Percentiles rank a stretch among this genome's conserved stretches.
phyloP scores from a whole-genome alignment of 345 rosid genomes.

The Gossypium ekmanianum region DNA sequence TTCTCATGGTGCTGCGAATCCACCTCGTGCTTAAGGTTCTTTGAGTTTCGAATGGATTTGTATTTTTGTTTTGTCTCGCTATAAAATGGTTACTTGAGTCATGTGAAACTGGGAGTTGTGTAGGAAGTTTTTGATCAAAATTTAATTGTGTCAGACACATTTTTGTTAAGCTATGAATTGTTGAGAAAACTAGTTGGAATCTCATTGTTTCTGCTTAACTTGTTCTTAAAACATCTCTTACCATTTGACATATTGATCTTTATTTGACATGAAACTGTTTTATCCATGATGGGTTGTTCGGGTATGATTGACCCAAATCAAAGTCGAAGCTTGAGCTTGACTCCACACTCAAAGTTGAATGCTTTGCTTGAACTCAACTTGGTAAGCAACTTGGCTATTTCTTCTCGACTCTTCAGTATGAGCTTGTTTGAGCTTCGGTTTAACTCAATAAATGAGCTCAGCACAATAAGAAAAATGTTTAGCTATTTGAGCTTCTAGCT shows the following conservation, averaged over 20 bases:
- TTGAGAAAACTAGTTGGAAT: neutral
- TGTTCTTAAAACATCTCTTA: neutral
- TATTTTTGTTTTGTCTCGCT: slow-evolving; percentile 10
- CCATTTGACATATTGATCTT: neutral
- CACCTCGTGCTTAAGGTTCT: slow-evolving; percentile 39
- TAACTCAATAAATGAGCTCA: no score
- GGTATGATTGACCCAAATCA: no score
- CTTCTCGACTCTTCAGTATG: no score
- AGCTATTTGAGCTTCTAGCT: no score
- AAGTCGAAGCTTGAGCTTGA: no score
- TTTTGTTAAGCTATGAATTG: neutral
- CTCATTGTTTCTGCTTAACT: neutral
- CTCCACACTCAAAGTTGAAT: no score
- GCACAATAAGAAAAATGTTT: no score
- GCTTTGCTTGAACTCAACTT: no score
- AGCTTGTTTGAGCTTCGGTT: no score
- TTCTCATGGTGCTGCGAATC: slow-evolving; percentile 47
- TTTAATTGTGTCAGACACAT: neutral
- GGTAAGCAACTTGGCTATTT: no score
- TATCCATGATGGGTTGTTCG: no score
- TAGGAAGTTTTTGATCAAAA: slow-evolving; percentile 13
- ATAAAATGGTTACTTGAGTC: slow-evolving; percentile 12
- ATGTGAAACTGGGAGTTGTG: slow-evolving; percentile 9
- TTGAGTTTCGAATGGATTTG: neutral
- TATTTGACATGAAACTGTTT: no score